phyloP scores from a whole-genome alignment of 2,329 filamentous ascomycete species.

The Pleurostoma richardsiae region DNA sequence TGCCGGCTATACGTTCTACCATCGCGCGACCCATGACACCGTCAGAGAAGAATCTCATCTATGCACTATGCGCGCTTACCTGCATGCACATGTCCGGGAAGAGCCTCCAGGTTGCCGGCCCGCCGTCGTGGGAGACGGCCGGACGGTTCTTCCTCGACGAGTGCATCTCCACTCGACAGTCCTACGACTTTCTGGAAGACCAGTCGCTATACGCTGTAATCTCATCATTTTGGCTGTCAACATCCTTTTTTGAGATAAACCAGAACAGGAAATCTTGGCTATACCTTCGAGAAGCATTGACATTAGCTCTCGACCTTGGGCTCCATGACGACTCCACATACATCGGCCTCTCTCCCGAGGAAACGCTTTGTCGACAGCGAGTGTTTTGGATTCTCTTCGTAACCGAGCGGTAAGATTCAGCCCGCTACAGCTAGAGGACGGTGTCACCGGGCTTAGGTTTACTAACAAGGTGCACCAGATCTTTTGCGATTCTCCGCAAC shows the following conservation, averaged over 20 bases:
- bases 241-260: constrained; percentile 56
- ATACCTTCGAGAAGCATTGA: constrained; percentile 56
- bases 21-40: constrained; percentile 31
- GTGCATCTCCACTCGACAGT: constrained; percentile 48
- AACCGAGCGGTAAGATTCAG: constrained; percentile 45
- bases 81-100: constrained; percentile 44
- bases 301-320: constrained; percentile 51
- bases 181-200: constrained; percentile 53
- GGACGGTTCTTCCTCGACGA: constrained; percentile 55
- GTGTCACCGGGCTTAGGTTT: background rate
- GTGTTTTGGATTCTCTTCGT: constrained; percentile 61
- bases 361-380: constrained; percentile 47
- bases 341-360: constrained; percentile 37
- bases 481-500: constrained; percentile 59
- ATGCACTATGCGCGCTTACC: constrained; percentile 53
- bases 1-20: constrained; percentile 47
- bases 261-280: constrained; percentile 59
- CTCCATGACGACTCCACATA: constrained; percentile 56
- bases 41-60: constrained; percentile 39
- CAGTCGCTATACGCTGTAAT: constrained; percentile 51
- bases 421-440: constrained; percentile 17
- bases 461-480: constrained; percentile 16
- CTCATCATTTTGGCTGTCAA: constrained; percentile 57
- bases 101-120: constrained; percentile 28
- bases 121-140: constrained; percentile 39